phyloP scores from a whole-genome alignment of 306 rosid species.

The Vigna radiata region DNA sequence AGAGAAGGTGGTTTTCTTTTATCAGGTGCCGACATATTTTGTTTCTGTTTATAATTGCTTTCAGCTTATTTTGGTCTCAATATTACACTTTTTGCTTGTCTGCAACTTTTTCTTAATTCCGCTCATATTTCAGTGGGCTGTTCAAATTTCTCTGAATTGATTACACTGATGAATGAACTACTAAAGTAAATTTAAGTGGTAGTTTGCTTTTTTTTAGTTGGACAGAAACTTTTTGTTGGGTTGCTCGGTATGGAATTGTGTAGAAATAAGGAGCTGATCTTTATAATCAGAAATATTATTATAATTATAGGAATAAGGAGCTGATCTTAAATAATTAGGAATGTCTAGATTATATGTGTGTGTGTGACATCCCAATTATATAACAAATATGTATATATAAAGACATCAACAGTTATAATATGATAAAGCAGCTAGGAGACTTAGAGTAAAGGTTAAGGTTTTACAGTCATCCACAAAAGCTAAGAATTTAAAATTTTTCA shows the following conservation, averaged over 20 bases:
- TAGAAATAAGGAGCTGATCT: too few species aligned
- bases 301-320: too few species aligned
- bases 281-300: too few species aligned
- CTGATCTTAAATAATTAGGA: too few species aligned
- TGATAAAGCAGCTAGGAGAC: too few species aligned
- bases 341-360: too few species aligned
- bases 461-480: too few species aligned
- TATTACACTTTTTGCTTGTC: slow-evolving; percentile 21
- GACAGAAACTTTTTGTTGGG: slow-evolving; percentile 34
- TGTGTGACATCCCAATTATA: too few species aligned
- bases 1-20: slow-evolving; percentile 83
- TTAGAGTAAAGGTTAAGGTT: too few species aligned
- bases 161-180: slow-evolving; percentile 34
- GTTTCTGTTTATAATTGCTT: slow-evolving; percentile 36
- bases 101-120: slow-evolving; percentile 34
- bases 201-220: slow-evolving; percentile 34
- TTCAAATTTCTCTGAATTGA: slow-evolving; percentile 32
- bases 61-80: slow-evolving; percentile 34
- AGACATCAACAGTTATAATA: too few species aligned
- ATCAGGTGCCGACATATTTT: slow-evolving; percentile 63
- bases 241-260: slow-evolving; percentile 33
- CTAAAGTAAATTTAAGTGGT: slow-evolving; percentile 37
- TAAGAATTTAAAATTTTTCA: too few species aligned
- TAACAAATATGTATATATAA: too few species aligned
- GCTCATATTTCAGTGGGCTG: slow-evolving; percentile 35